Base-by-base conservation (phyloP, 371 early-diverging fungal genomes). In the Zychaea mexicana region DNA sequence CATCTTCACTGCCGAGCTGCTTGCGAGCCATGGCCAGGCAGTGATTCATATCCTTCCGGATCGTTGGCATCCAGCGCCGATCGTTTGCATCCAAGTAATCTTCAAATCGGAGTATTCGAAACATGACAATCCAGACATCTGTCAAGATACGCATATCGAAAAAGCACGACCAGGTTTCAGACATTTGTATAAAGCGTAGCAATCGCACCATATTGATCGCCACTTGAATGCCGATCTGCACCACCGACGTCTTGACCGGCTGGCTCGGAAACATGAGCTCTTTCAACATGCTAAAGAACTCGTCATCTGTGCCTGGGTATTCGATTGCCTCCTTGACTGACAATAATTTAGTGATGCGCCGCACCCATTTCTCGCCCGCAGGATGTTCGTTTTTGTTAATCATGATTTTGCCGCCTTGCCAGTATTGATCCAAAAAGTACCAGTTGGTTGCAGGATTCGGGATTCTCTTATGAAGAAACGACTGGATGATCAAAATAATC, bases 101-200 rank as follows among this genome's bases (percentile, higher is more conserved):
- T 26, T 36, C 64, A 47, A 63, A 57, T 46, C 57, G 28, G 22
- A 63, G 28, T 9, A 47, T 39, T 12, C 64, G 64, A 30, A n/a
- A 55, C 31, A 74, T 30, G 6, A 69, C 30, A 2, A 67, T 64
- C 72, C 75, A 74, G 5, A 69, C 72, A 28, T 67, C 72, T 19
- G 69, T 59, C 39, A 74, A 19, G 2, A 65, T 24, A 12, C 69
- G 67, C 49, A 74, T 71, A 42, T 74, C 72, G 56, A 74, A 74
- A 49, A 66, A 69, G 30, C 75, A 74, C 26, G 38, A 38, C 39
- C 45, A 58, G 13, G 8, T n/a, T 9, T 33, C 27, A 15, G 45
- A 58, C 19, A 19, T 38, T 24, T 70, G 32, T 3, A 73, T 17
- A 31, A 61, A 73, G 12, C 65, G 67, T 17, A 70, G 19, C 1